phyloP scores from a whole-genome alignment of 495 filamentous ascomycete species.

The Penicillium daleae region DNA sequence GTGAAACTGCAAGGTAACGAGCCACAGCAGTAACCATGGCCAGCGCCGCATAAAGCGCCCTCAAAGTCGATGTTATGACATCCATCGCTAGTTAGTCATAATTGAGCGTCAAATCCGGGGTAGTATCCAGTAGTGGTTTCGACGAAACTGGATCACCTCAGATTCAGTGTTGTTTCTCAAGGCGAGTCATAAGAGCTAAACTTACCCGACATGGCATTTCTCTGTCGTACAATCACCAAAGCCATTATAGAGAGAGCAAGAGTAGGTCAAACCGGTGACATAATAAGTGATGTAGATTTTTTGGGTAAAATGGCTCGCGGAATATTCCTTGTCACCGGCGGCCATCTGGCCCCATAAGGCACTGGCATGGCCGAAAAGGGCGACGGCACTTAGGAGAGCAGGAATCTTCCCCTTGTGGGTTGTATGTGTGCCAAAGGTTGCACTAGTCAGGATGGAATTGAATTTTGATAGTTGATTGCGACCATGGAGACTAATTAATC shows the following conservation, averaged over 20 bases:
- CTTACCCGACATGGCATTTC: slow-evolving; percentile 12
- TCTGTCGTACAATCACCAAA: slow-evolving; percentile 8
- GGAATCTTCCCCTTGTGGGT: neutral
- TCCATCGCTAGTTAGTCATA: slow-evolving; percentile 18
- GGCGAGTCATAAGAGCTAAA: neutral
- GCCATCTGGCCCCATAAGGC: slow-evolving; percentile 19
- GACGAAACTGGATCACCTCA: slow-evolving; percentile 1
- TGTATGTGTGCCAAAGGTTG: too few relatives aligned
- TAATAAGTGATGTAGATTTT: slow-evolving; percentile 16
- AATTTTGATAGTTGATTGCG: too few relatives aligned
- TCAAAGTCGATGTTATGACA: slow-evolving; percentile 22
- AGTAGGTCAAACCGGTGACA: slow-evolving; percentile 14
- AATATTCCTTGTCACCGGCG: slow-evolving; percentile 12
- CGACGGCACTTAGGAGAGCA: neutral
- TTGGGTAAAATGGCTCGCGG: neutral
- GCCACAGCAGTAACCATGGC: slow-evolving; percentile 20
- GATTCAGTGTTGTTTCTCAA: neutral
- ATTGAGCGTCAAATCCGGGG: slow-evolving; percentile 2
- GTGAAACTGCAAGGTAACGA: slow-evolving; percentile 19
- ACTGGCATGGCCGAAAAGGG: slow-evolving; percentile 3
- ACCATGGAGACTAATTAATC: too few relatives aligned
- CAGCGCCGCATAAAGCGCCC: slow-evolving; percentile 12
- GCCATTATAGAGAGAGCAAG: slow-evolving; percentile 11
- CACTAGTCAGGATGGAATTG: too few relatives aligned
- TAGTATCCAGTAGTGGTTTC: slow-evolving; percentile 16